Evolutionary conservation across 176 grass and related monocot species (phyloP).

Genomic region (Leersia perrieri): DNA sequence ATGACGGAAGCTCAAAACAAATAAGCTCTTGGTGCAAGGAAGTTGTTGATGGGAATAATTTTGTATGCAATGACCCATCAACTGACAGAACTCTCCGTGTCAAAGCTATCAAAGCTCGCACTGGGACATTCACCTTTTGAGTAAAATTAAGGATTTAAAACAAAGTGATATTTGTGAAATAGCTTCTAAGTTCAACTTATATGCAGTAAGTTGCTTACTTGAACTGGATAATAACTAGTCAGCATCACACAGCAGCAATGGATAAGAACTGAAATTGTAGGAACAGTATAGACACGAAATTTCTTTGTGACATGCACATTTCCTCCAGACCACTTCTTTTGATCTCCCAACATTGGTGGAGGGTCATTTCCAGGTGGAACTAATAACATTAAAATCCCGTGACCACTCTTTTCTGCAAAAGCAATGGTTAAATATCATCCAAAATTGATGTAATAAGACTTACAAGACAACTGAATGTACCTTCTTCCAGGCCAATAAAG

Average conservation of each 20-base stretch:
- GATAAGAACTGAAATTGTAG: slow-evolving; percentile 63
- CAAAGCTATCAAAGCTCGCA: slow-evolving; percentile 60
- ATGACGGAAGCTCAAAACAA: slow-evolving; percentile 69
- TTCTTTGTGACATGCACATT: slow-evolving; percentile 58
- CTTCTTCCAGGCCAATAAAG: slow-evolving; percentile 79
- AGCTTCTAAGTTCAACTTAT: slow-evolving; percentile 4
- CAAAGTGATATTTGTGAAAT: background rate
- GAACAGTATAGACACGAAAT: slow-evolving; percentile 53
- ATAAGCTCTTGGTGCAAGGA: slow-evolving; percentile 94
- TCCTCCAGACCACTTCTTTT: slow-evolving; percentile 36
- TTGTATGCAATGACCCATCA: slow-evolving; percentile 67
- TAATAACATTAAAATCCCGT: slow-evolving; percentile 66
- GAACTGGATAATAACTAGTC: slow-evolving; percentile 77
- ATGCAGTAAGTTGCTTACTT: slow-evolving; percentile 40
- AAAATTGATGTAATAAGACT: slow-evolving; percentile 10
- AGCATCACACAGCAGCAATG: slow-evolving; percentile 76
- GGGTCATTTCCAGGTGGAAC: slow-evolving; percentile 76
- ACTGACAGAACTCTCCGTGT: slow-evolving; percentile 59
- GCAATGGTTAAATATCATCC: slow-evolving; percentile 23
- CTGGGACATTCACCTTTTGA: slow-evolving; percentile 63
- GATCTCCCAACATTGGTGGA: slow-evolving; percentile 49
- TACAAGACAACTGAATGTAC: slow-evolving; percentile 32
- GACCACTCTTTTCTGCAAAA: slow-evolving; percentile 65
- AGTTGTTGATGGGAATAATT: slow-evolving; percentile 73
- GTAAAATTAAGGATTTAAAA: slow-evolving; percentile 23